These are phyloP conservation scores for Cyclotella distinguenda DNA, from an alignment of 108 stramenopile species.

Conservation along the genomic window DNA sequence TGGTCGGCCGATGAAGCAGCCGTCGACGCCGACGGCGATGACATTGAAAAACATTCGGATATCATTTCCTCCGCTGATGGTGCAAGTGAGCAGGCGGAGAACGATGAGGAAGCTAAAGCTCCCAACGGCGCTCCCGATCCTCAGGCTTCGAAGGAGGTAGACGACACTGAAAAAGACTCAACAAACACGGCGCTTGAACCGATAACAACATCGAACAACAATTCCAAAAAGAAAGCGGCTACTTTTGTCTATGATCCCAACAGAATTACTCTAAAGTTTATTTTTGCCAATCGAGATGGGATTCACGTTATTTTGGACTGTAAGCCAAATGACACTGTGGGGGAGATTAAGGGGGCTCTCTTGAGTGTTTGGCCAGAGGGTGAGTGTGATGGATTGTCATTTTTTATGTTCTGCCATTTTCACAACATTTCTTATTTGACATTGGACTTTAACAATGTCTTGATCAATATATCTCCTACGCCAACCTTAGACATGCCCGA, in stretches of 20 bases:
- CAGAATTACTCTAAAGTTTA: conserved; percentile 78
- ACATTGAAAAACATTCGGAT: no score
- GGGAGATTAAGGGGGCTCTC: conserved; percentile 77
- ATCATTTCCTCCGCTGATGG: no score
- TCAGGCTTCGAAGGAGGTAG: no score
- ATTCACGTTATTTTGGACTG: conserved; percentile 75
- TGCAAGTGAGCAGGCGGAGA: no score
- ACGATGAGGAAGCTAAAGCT: no score
- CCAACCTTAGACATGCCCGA: conserved; percentile 49
- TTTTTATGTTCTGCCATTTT: conserved; percentile 8
- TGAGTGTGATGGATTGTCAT: conserved; percentile 26
- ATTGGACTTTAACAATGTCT: neutral
- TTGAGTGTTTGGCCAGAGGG: conserved; percentile 83
- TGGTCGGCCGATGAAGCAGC: no score
- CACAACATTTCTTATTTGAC: neutral
- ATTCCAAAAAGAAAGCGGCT: neutral
- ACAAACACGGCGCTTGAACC: neutral
- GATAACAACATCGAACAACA: neutral
- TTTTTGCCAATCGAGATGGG: conserved; percentile 85
- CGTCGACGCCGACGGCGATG: no score
- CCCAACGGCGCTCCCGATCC: no score
- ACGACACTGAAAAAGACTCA: neutral
- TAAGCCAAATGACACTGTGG: conserved; percentile 70
- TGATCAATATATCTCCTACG: neutral
- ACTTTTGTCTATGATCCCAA: conserved; percentile 59